These are phyloP conservation scores for Rhynchosporium secalis DNA, from an alignment of 2,329 filamentous ascomycete genomes.

Conservation along the genomic window DNA sequence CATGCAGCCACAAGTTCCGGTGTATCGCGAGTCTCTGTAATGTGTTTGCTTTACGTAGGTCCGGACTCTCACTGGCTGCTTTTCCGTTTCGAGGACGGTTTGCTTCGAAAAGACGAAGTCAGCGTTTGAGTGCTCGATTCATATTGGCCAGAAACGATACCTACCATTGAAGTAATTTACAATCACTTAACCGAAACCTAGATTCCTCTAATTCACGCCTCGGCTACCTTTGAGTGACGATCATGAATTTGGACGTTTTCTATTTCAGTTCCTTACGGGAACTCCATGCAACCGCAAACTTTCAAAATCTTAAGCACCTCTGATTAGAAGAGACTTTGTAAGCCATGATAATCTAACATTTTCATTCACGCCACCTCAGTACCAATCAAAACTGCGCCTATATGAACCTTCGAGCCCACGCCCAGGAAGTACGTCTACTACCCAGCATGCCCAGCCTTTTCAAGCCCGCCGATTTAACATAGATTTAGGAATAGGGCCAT, in stretches of 20 bases:
- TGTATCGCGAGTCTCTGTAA: background rate
- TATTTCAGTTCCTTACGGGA: background rate
- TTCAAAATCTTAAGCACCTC: background rate
- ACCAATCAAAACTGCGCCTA: background rate
- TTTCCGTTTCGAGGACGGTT: background rate
- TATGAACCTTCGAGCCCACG: background rate
- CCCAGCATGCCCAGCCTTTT: background rate
- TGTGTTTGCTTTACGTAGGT: background rate
- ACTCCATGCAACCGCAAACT: background rate
- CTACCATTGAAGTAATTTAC: too few relatives aligned
- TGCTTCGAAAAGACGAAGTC: background rate
- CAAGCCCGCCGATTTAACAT: background rate
- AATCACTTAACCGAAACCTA: too few relatives aligned
- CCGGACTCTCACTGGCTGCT: background rate
- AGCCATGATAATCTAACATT: background rate
- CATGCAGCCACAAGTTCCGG: background rate
- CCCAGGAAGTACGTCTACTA: background rate
- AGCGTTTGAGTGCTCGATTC: too few relatives aligned
- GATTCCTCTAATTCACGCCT: too few relatives aligned
- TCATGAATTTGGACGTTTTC: too few relatives aligned
- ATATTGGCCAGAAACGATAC: too few relatives aligned
- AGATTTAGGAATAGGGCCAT: constrained; percentile 24
- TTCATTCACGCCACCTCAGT: background rate
- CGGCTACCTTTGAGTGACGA: too few relatives aligned
- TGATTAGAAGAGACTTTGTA: background rate